Conservation (phyloP, 2,329 filamentous ascomycete species). For the Pseudodiploospora longispora region DNA sequence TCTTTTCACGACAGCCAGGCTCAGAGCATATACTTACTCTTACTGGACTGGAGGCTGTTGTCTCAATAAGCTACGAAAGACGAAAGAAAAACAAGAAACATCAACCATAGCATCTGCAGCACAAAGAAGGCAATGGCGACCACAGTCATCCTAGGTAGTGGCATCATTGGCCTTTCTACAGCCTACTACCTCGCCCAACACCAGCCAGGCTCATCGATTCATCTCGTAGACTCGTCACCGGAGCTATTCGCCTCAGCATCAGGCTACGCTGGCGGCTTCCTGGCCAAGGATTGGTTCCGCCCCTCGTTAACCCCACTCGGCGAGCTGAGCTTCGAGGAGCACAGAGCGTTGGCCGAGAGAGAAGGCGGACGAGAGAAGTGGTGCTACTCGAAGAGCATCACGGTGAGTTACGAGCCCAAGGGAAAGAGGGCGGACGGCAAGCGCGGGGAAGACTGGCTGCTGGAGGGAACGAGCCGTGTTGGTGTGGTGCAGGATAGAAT, state of each 20-base stretch:
- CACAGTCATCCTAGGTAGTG: slow-evolving; percentile 60
- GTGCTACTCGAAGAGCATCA: slow-evolving; percentile 46
- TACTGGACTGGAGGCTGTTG: too few relatives aligned
- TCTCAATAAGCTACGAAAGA: too few relatives aligned
- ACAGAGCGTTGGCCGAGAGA: slow-evolving; percentile 53
- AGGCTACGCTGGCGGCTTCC: slow-evolving; percentile 65
- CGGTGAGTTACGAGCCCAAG: slow-evolving; percentile 41
- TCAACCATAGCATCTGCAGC: neutral
- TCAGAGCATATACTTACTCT: too few relatives aligned
- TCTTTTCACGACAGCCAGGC: too few relatives aligned
- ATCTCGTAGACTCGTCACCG: slow-evolving; percentile 38
- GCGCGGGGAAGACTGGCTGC: slow-evolving; percentile 57
- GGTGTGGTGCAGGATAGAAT: slow-evolving; percentile 32
- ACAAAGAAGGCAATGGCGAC: slow-evolving; percentile 27
- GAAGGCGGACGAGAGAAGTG: slow-evolving; percentile 48
- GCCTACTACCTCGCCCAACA: slow-evolving; percentile 61
- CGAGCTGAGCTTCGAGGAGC: slow-evolving; percentile 60
- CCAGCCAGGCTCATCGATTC: slow-evolving; percentile 33
- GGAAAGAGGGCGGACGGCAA: slow-evolving; percentile 27
- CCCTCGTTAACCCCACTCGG: slow-evolving; percentile 50
- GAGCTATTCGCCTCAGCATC: slow-evolving; percentile 66
- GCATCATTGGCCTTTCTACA: slow-evolving; percentile 62
- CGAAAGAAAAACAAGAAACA: neutral
- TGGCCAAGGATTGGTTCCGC: slow-evolving; percentile 66
- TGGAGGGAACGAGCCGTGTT: slow-evolving; percentile 54